Conservation (phyloP, 805 yeast species). For the Cyberlindnera mycetangii region DNA sequence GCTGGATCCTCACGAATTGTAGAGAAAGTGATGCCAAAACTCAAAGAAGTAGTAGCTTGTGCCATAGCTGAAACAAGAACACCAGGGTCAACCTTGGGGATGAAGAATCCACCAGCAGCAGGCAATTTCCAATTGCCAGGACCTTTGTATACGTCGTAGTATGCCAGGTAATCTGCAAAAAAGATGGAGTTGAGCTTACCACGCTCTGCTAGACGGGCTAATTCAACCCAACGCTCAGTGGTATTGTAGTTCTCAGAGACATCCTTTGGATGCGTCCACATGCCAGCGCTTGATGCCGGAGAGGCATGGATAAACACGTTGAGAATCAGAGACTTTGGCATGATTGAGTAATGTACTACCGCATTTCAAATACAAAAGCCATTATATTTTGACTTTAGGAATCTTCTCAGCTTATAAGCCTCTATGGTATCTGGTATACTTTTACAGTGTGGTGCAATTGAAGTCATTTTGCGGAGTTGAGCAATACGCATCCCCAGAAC, state of each 20-base stretch:
- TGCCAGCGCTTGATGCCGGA: constrained; percentile 27
- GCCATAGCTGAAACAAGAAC: constrained; percentile 37
- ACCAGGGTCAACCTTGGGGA: constrained; percentile 35
- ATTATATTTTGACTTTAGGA: too few relatives aligned
- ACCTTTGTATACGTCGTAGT: constrained; percentile 40
- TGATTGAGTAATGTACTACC: not conserved
- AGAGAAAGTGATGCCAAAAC: constrained; percentile 41
- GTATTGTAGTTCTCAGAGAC: constrained; percentile 11
- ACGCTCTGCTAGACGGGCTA: constrained; percentile 35
- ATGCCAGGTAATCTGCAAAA: constrained; percentile 40
- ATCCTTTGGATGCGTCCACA: constrained; percentile 31
- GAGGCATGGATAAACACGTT: constrained; percentile 39
- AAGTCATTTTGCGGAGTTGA: too few relatives aligned
- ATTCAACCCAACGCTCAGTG: constrained; percentile 36
- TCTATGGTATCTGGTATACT: too few relatives aligned
- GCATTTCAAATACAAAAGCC: not conserved
- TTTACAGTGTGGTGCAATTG: too few relatives aligned
- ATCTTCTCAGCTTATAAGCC: too few relatives aligned
- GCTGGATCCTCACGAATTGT: constrained; percentile 43
- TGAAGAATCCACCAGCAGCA: constrained; percentile 28
- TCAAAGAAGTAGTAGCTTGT: constrained; percentile 36
- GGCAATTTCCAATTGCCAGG: constrained; percentile 34
- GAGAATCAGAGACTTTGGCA: constrained; percentile 29
- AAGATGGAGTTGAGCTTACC: constrained; percentile 39
- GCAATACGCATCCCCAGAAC: too few relatives aligned